A percentile compares a stretch with the other conserved stretches of the same genome.
These are phyloP conservation scores for Colletotrichum sp. DNA, from an alignment of 2,329 filamentous ascomycete species.

Conservation along the genomic window DNA sequence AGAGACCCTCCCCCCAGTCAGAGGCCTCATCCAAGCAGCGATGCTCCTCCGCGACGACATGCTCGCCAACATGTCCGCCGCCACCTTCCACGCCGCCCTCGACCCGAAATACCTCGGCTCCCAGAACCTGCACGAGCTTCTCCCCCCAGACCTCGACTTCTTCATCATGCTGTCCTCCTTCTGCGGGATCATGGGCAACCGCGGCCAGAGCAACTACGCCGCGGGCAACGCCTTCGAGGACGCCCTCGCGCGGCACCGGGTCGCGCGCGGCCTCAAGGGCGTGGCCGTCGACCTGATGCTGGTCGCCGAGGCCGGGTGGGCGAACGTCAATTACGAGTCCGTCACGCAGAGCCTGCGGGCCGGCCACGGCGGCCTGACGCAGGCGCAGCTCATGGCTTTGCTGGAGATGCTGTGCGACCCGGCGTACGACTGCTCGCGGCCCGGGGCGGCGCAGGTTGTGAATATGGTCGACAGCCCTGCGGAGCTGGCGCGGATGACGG, in stretches of 20 bases:
- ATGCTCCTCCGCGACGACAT: conserved; percentile 43
- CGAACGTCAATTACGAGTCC: background rate
- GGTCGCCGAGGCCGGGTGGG: background rate
- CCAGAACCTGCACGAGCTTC: conserved; percentile 47
- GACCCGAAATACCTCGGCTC: conserved; percentile 56
- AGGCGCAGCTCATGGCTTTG: background rate
- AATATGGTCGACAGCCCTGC: background rate
- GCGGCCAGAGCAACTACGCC: conserved; percentile 63
- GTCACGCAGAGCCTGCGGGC: background rate
- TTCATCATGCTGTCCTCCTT: conserved; percentile 60
- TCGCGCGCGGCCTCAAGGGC: background rate
- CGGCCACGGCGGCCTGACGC: background rate
- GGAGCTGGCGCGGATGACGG: background rate
- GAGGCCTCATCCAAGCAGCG: conserved; percentile 39
- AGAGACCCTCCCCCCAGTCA: conserved; percentile 28
- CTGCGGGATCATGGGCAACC: conserved; percentile 59
- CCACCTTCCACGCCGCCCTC: conserved; percentile 46
- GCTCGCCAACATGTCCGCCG: conserved; percentile 52
- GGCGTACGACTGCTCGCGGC: background rate
- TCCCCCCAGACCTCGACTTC: conserved; percentile 36
- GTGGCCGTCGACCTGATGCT: background rate
- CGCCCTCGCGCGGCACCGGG: conserved; percentile 33
- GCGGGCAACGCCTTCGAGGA: conserved; percentile 59
- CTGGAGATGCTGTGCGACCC: background rate
- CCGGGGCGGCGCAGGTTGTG: background rate